Conservation (phyloP, 768 basidiomycete genomes). For the Termitomyces sp. region DNA sequence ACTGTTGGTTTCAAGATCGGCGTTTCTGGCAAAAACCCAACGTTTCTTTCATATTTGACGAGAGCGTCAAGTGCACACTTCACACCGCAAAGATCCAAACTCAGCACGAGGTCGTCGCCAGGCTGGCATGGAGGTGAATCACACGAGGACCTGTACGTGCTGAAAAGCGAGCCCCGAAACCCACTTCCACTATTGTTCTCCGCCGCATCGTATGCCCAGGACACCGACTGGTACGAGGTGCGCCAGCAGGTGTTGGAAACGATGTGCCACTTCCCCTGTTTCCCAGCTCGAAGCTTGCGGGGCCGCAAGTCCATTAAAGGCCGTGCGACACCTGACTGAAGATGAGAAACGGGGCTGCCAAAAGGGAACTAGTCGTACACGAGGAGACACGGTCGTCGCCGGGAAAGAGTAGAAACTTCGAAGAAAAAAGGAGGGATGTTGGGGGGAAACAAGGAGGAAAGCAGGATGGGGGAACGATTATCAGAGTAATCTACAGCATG, state of each 20-base stretch:
- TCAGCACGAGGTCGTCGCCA: conserved; percentile 23
- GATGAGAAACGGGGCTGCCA: conserved; percentile 2
- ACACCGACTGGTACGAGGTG: conserved; percentile 30
- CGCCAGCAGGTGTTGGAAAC: conserved; percentile 34
- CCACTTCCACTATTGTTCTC: conserved; percentile 20
- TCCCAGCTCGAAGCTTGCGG: conserved; percentile 14
- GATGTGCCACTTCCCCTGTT: conserved; percentile 35
- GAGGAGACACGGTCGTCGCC: conserved; percentile 21
- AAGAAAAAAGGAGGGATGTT: conserved; percentile 17
- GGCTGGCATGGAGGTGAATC: conserved; percentile 9
- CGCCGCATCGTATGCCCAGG: conserved; percentile 30
- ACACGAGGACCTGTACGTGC: conserved; percentile 6
- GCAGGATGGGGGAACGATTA: conserved; percentile 19
- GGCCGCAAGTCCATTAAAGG: conserved; percentile 21
- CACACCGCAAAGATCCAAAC: conserved; percentile 34
- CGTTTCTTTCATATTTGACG: conserved; percentile 32
- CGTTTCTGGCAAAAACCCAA: conserved; percentile 30
- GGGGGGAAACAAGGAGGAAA: conserved; percentile 11
- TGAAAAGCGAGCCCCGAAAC: conserved; percentile 29
- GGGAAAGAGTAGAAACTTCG: conserved; percentile 18
- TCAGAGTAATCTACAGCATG: conserved; percentile 26
- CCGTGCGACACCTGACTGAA: conserved; percentile 7
- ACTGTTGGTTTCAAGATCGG: neutral
- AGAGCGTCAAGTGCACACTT: conserved; percentile 30
- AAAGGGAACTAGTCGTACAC: conserved; percentile 16